Evolutionary conservation across 176 grass and related monocot genomes (phyloP), one percentile per base, ranked within the genome.

Genomic region (Ensete glaucum): DNA sequence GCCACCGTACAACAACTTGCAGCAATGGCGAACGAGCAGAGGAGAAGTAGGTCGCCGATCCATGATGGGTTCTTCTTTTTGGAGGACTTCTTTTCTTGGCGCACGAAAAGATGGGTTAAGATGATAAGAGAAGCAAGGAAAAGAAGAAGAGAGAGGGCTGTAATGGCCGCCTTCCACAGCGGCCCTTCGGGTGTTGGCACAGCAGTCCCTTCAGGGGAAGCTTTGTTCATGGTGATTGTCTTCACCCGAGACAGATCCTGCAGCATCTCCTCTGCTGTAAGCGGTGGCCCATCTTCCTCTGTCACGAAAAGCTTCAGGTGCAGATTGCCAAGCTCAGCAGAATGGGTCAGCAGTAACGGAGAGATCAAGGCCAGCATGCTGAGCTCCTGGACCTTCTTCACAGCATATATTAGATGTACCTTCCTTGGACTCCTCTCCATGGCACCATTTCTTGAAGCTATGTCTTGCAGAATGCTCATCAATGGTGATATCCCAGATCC

Each of bases 401-500:
- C 76, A 19, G 62, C 62, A 57, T 79, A 83, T 75, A 87, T 71
- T 11, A 87, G 64, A 15, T 56, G 20, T n/a, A 87, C 78, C 53
- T 82, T 82, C 26, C 49, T 80, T 24, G 54, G 60, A 53, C 53
- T 29, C 54, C 25, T 81, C 13, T 52, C 68, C 49, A 55, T 52
- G 66, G 29, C 79, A 20, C 48, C 53, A 11, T 50, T 79, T 71
- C 67, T 76, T 4, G 76, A 87, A 64, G 85, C 72, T 64, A 72
- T 76, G 34, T 87, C 85, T 25, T 80, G 77, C 43, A 87, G 25
- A 71, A 87, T 82, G 80, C 85, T 87, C 76, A 87, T 34, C 23
- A 82, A 87, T 20, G 85, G 85, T 79, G 85, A 79, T 71, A 87
- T 76, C 60, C 85, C 85, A 2, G 85, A 87, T 64, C 85, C 85